Conservation (phyloP, 2,329 filamentous ascomycete species). For the Paraphaeosphaeria minitans region DNA sequence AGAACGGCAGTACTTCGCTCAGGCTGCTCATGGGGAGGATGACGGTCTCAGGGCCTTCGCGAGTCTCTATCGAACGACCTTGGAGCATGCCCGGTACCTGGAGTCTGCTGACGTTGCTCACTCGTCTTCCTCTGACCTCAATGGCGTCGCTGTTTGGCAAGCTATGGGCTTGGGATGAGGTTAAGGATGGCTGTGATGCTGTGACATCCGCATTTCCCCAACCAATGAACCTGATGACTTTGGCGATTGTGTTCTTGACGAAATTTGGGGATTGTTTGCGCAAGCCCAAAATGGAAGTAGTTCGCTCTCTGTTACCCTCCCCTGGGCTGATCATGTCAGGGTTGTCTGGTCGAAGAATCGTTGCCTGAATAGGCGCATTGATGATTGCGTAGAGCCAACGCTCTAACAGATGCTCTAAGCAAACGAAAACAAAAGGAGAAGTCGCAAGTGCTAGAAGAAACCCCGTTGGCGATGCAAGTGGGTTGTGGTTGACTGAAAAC, state of each 20-base stretch:
- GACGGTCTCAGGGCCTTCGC: constrained; percentile 11
- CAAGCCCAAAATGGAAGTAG: constrained; percentile 28
- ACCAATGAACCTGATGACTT: constrained; percentile 14
- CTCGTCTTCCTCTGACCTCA: constrained; percentile 24
- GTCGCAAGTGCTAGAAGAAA: constrained; percentile 25
- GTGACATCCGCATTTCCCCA: constrained; percentile 5
- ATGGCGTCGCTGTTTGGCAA: constrained; percentile 17
- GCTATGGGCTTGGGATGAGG: neutral
- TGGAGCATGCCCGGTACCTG: constrained; percentile 25
- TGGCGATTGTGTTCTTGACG: constrained; percentile 30
- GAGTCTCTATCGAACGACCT: constrained; percentile 3
- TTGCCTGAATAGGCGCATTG: constrained; percentile 37
- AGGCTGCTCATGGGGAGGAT: constrained; percentile 17
- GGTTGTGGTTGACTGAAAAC: constrained; percentile 23
- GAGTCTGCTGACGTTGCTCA: constrained; percentile 31
- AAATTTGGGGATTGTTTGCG: constrained; percentile 28
- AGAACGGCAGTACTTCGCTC: constrained; percentile 23
- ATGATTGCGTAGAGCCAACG: constrained; percentile 34
- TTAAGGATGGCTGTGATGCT: neutral
- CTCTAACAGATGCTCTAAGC: constrained; percentile 31
- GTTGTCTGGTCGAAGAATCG: constrained; percentile 35
- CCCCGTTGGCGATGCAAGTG: constrained; percentile 21
- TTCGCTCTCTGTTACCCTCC: constrained; percentile 25
- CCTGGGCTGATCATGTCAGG: constrained; percentile 36
- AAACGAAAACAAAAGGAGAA: constrained; percentile 36